These are phyloP conservation scores for Cenchrus fungigraminus DNA, from an alignment of 176 grass and related monocot species.

Conservation along the genomic window DNA sequence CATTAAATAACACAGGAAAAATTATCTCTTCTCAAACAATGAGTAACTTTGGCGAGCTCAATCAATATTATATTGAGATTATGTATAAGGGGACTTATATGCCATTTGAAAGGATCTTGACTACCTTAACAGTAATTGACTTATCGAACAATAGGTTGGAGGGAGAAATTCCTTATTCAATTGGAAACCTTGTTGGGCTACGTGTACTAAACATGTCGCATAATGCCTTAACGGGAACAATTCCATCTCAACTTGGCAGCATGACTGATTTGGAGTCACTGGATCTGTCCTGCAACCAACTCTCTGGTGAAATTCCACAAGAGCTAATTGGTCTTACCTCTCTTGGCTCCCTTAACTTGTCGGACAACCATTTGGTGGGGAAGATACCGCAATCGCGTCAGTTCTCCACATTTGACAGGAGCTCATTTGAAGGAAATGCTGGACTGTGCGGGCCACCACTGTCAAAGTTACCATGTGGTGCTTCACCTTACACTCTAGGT, in stretches of 20 bases:
- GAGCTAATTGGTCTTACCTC: slow-evolving; percentile 40
- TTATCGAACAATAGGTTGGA: background rate
- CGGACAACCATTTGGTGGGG: slow-evolving; percentile 40
- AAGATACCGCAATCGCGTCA: slow-evolving; percentile 3
- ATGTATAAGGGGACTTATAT: background rate
- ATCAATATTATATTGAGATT: background rate
- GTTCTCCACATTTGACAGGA: background rate
- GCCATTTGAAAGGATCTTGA: background rate
- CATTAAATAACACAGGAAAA: no score
- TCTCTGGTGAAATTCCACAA: background rate
- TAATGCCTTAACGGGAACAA: background rate
- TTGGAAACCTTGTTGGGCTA: slow-evolving; percentile 17
- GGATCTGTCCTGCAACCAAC: slow-evolving; percentile 17
- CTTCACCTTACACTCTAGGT: background rate
- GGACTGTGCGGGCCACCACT: background rate
- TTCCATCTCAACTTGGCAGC: background rate
- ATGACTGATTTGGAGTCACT: slow-evolving; percentile 28
- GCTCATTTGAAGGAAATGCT: background rate
- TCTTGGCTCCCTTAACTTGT: slow-evolving; percentile 32
- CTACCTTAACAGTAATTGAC: slow-evolving; percentile 1
- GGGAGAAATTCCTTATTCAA: background rate
- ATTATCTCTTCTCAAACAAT: no score
- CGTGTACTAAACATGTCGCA: background rate
- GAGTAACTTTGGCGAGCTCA: no score
- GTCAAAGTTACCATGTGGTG: background rate